Evolutionary conservation across 2,329 filamentous ascomycete genomes (phyloP).

Genomic region (Aspergillus latus): DNA sequence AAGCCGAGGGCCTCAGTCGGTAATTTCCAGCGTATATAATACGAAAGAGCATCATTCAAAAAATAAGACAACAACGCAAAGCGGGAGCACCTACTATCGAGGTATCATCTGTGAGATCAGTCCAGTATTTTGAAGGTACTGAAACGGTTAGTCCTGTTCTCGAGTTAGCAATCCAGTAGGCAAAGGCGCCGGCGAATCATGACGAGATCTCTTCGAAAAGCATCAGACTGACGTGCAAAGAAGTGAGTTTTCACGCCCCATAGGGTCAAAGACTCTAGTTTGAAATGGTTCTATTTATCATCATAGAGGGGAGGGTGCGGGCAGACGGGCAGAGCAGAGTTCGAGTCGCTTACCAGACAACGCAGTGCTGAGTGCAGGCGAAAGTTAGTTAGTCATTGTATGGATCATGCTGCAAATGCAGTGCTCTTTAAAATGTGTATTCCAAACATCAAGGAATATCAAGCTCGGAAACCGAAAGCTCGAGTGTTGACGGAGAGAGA

Average conservation of each 20-base stretch:
- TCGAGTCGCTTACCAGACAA: conserved; percentile 30
- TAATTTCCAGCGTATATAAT: conserved; percentile 88
- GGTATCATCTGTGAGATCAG: not conserved
- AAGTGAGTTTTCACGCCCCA: conserved; percentile 72
- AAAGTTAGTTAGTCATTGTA: conserved; percentile 12
- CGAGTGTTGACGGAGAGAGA: conserved; percentile 11
- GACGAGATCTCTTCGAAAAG: conserved; percentile 24
- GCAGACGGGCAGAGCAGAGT: conserved; percentile 4
- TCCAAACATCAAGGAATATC: not conserved
- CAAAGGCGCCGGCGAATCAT: conserved; percentile 6
- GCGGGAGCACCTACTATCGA: conserved; percentile 28
- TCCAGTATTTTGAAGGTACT: not conserved
- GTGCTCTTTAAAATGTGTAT: not conserved
- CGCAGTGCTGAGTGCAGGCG: conserved; percentile 1
- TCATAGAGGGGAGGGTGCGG: conserved; percentile 54
- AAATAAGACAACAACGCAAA: conserved; percentile 29
- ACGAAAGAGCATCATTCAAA: conserved; percentile 58
- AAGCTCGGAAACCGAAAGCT: not conserved
- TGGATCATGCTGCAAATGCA: conserved; percentile 18
- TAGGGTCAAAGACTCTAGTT: conserved; percentile 98
- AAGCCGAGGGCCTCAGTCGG: conserved; percentile 73
- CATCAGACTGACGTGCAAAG: conserved; percentile 92
- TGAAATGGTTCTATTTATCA: conserved; percentile 75
- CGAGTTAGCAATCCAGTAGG: conserved; percentile 4
- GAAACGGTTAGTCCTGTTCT: not conserved